Base-by-base conservation (phyloP, 192 early-diverging fungal genomes). In the Gonapodya prolifera region DNA sequence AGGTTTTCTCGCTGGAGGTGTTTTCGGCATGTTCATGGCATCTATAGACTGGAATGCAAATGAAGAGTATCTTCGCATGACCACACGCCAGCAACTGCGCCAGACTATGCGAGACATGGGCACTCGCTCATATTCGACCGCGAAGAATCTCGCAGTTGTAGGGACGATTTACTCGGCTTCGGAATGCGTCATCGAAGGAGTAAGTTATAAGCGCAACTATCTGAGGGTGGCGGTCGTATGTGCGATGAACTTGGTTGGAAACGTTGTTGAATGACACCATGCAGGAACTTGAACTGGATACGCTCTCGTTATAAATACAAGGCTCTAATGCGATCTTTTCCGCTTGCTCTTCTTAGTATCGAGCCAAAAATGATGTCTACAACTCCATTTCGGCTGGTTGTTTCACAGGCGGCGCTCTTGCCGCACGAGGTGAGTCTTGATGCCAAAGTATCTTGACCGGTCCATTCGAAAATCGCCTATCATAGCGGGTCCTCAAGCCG, bases 291-390 rank as follows among this genome's bases (percentile, higher is more conserved):
- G 2, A n/a, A 35, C 75, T 76, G 16, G 75, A 61, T 18, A 69
- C 33, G 18, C 31, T 30, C 30, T 29, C 30, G 1, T 31, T 30
- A 84, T 32, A 34, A 34, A 1, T 23, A 33, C 13, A 23, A 16
- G 34, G 30, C 70, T 35, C 69, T n/a, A 8, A 29, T 1, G 34
- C 16, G 75, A 35, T 34, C 69, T 35, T 73, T 32, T 0, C 45
- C 34, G 31, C 71, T 61, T 33, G 79, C 74, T 35, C 18, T 61
- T 16, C 30, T 73, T 84, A 91, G 87, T 98, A 96, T 80, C 91
- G 97, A 30, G 97, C 93, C 2, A 96, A 95, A 80, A 94, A 98
- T 83, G 97, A 99, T 80, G 84, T 96, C 30, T 94, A 93, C 82
- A 99, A 98, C 80, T 91, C 93, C 76, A 81, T 93, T 16, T 86